Evolutionary conservation across 2,329 filamentous ascomycete genomes (phyloP), one percentile per base, ranked within the genome.

Genomic region (Fusarium denticulatum): DNA sequence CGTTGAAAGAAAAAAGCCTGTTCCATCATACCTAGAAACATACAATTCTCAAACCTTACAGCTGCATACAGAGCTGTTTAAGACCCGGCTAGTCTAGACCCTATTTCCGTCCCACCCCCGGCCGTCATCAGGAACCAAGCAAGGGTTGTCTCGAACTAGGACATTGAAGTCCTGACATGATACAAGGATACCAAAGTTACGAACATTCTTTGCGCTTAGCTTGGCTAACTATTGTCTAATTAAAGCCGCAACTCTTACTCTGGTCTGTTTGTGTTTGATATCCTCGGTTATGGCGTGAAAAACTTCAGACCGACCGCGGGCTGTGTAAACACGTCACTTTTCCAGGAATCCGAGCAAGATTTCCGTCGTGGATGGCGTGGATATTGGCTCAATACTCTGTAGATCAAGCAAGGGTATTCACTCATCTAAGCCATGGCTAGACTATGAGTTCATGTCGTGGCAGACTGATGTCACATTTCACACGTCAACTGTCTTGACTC

Each of bases 81-180:
- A 43, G 53, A 16, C 47, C 49, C 32, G 50, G 24, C 39, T 53
- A 52, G 65, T 34, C 36, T 42, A 37, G 32, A 36, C 30, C 49
- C 59, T 58, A 66, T 61, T 55, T 39, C 56, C 47, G 52, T 47
- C 56, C 55, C 40, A 46, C 47, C 49, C 71, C 63, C 57, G 46
- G 56, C 46, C 67, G 28, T 69, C 30, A 43, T 39, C 71, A 69
- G 71, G 64, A 71, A 72, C 63, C 63, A 64, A 64, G 47, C 71
- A 73, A 64, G 71, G 71, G 56, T 65, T 34, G n/a, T 56, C 52
- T 69, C 43, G 32, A 52, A 57, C 71, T 74, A 74, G 71, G 71
- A 74, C 62, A 74, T 74, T 72, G 67, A 74, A 72, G 58, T 74
- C 71, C 71, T 69, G 58, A 36, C 52, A 60, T 66, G 55, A 73